A percentile compares a stretch with the other conserved stretches of the same genome.
These are phyloP conservation scores for Eucalyptus cloeziana DNA, from an alignment of 345 rosid genomes.

Conservation along the genomic window DNA sequence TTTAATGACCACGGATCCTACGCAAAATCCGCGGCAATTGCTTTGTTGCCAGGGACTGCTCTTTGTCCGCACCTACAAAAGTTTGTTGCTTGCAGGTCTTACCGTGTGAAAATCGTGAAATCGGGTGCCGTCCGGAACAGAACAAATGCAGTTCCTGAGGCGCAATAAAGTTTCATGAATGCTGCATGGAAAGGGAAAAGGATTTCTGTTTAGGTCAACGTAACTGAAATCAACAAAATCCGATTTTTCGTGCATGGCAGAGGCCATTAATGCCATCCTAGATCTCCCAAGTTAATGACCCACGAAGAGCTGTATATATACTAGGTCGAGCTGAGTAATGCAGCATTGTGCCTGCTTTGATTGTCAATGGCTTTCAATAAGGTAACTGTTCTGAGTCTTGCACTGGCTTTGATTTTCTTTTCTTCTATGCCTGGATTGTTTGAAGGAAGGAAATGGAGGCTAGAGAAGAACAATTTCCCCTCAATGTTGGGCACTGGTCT, in stretches of 20 bases:
- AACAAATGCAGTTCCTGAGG: background rate
- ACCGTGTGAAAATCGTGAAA: background rate
- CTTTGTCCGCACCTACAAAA: background rate
- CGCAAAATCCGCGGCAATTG: background rate
- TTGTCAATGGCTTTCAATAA: background rate
- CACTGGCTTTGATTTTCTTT: background rate
- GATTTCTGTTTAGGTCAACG: background rate
- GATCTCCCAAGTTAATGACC: background rate
- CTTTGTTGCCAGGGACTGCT: background rate
- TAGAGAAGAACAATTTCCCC: background rate
- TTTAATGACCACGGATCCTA: background rate
- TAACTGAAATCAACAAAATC: background rate
- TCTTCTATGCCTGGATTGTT: background rate
- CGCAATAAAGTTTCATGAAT: background rate
- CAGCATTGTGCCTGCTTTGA: background rate
- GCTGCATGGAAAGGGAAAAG: background rate
- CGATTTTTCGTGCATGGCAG: background rate
- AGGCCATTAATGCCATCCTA: background rate
- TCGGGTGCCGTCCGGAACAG: background rate
- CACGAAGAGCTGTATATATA: background rate
- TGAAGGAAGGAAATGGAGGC: background rate
- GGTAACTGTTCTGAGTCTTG: background rate
- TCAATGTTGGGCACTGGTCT: background rate
- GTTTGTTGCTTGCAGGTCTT: background rate
- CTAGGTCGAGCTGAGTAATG: background rate